phyloP scores from a whole-genome alignment of 2,329 filamentous ascomycete species.

The Neofusicoccum parvum region DNA sequence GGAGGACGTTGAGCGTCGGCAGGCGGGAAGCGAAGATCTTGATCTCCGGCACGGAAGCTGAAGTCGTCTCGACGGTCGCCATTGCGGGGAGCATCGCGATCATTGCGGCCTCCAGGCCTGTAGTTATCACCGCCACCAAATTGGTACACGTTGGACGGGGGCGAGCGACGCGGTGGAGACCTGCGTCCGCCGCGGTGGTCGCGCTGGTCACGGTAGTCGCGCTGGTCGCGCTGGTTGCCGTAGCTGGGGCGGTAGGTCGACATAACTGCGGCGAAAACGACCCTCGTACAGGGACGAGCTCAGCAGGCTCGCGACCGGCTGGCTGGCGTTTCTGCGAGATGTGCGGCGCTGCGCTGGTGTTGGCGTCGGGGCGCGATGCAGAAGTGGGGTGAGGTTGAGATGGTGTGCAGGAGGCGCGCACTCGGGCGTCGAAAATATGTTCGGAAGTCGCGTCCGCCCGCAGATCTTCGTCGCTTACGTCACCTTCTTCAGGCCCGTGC shows the following conservation, averaged over 20 bases:
- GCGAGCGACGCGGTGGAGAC: conserved; percentile 15
- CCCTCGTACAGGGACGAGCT: not conserved
- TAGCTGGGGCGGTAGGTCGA: conserved; percentile 22
- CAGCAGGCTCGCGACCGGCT: not conserved
- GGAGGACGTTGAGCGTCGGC: conserved; percentile 23
- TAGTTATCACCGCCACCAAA: conserved; percentile 31
- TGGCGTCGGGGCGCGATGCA: not conserved
- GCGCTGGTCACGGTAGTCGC: conserved; percentile 2
- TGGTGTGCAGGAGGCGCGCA: not conserved
- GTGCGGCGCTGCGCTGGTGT: not conserved
- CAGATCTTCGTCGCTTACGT: conserved; percentile 17
- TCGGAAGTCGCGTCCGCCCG: conserved; percentile 14
- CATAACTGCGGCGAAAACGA: not conserved
- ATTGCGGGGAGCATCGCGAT: conserved; percentile 24
- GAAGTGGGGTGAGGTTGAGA: not conserved
- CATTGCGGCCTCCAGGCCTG: conserved; percentile 27
- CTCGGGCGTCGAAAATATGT: conserved; percentile 20
- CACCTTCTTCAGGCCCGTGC: conserved; percentile 12
- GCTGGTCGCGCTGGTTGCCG: conserved; percentile 10
- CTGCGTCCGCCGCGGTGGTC: conserved; percentile 11
- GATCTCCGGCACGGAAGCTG: conserved; percentile 35
- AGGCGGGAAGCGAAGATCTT: conserved; percentile 35
- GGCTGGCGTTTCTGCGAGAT: not conserved
- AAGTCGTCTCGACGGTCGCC: conserved; percentile 30
- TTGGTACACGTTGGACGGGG: conserved; percentile 14